A percentile compares a stretch with the other conserved stretches of the same genome.
These are phyloP conservation scores for Gamsiella multidivaricata DNA, from an alignment of 192 early-diverging fungal genomes.

Conservation along the genomic window DNA sequence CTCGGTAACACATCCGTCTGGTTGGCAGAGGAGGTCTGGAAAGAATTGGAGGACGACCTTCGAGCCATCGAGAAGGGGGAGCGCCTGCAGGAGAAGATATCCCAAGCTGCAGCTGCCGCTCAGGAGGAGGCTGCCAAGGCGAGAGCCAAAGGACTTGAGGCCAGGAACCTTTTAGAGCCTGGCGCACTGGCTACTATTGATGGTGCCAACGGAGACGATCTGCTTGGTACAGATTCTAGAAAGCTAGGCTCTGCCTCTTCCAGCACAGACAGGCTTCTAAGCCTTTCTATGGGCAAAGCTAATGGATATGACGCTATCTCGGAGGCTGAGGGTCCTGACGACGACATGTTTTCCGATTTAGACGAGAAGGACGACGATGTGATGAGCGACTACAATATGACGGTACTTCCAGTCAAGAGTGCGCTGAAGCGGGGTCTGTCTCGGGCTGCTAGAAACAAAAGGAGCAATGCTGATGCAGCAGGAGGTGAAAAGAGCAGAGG, in stretches of 20 bases:
- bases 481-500: neutral
- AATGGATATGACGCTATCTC: slow-evolving; percentile 23
- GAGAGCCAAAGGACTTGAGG: slow-evolving; percentile 40
- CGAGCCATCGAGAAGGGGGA: slow-evolving; percentile 71
- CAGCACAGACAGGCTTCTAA: slow-evolving; percentile 35
- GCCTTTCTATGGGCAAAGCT: neutral
- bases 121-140: slow-evolving; percentile 50
- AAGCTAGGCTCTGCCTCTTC: slow-evolving; percentile 19
- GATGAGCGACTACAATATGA: slow-evolving; percentile 53
- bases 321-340: slow-evolving; percentile 33
- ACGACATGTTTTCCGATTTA: slow-evolving; percentile 44
- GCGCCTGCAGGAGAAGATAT: slow-evolving; percentile 56
- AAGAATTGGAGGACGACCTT: slow-evolving; percentile 70
- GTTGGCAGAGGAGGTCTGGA: slow-evolving; percentile 73
- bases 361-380: slow-evolving; percentile 49
- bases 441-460: neutral
- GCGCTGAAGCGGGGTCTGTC: slow-evolving; percentile 3
- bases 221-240: slow-evolving; percentile 10
- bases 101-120: slow-evolving; percentile 43
- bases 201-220: slow-evolving; percentile 5
- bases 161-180: slow-evolving; percentile 17
- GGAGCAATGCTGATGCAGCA: neutral
- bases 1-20: slow-evolving; percentile 71
- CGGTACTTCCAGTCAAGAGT: slow-evolving; percentile 4
- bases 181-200: slow-evolving; percentile 16